Percentiles rank a stretch among this genome's conserved stretches.
Evolutionary conservation across 2,329 filamentous ascomycete species (phyloP).

Genomic region (Metarhizium guizhouense): DNA sequence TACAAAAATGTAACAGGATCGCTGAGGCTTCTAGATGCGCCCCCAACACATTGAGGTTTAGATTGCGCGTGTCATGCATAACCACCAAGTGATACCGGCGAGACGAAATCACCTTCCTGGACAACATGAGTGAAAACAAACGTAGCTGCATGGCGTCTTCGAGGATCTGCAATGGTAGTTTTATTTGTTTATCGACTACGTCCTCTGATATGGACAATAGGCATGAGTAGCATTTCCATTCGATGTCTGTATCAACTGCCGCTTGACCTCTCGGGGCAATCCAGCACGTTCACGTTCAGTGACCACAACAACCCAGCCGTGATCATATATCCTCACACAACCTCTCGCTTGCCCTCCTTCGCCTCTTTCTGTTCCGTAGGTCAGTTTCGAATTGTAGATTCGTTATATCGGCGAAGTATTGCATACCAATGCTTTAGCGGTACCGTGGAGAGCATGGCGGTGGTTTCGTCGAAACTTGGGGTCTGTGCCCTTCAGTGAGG

Average conservation of each 20-base stretch:
- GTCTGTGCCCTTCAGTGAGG: constrained; percentile 96
- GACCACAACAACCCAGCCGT: neutral
- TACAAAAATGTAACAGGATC: too few relatives aligned
- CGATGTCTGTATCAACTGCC: neutral
- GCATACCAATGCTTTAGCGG: constrained; percentile 91
- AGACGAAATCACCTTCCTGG: neutral
- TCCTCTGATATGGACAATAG: neutral
- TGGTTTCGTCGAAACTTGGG: constrained; percentile 99
- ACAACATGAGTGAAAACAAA: neutral
- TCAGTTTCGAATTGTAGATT: constrained; percentile 18
- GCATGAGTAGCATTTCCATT: neutral
- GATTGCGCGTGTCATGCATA: too few relatives aligned
- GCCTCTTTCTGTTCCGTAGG: constrained; percentile 72
- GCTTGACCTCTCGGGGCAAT: neutral
- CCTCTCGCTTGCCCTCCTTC: constrained; percentile 89
- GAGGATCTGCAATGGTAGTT: neutral
- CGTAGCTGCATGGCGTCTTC: neutral
- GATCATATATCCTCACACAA: constrained; percentile 46
- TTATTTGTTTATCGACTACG: neutral
- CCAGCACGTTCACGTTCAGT: neutral
- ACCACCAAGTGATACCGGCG: neutral
- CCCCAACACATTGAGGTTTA: too few relatives aligned
- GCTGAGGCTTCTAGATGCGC: too few relatives aligned
- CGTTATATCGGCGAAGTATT: constrained; percentile 13
- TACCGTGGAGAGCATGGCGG: constrained; percentile 98